phyloP scores from a whole-genome alignment of 2,329 filamentous ascomycete genomes.

The Penicillium psychrosexuale region DNA sequence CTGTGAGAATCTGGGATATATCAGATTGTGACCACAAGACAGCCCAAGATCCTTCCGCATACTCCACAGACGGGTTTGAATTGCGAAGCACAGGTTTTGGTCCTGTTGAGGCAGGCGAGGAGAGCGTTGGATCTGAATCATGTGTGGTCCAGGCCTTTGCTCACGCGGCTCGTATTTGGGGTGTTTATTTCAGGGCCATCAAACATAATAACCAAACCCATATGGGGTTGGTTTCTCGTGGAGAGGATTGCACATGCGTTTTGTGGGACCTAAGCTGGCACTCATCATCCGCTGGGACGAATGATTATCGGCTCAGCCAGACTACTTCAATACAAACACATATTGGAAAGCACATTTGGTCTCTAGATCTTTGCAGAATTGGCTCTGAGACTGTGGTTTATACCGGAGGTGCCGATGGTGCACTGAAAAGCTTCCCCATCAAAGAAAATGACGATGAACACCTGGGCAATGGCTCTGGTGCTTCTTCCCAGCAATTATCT shows the following conservation, averaged over 20 bases:
- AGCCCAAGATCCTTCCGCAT: constrained; percentile 32
- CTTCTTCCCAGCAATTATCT: neutral
- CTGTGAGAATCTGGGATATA: constrained; percentile 83
- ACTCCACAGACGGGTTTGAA: constrained; percentile 37
- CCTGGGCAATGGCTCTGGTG: neutral
- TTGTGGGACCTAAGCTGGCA: constrained; percentile 62
- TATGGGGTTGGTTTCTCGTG: constrained; percentile 68
- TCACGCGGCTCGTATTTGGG: constrained; percentile 87
- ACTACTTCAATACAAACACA: constrained; percentile 62
- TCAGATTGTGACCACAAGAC: constrained; percentile 49
- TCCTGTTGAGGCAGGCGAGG: constrained; percentile 33
- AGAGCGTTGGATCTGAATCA: constrained; percentile 41
- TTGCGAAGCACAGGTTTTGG: constrained; percentile 63
- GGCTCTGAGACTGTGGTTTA: constrained; percentile 49
- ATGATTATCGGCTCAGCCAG: constrained; percentile 36
- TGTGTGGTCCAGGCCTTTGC: constrained; percentile 74
- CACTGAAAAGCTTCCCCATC: constrained; percentile 43
- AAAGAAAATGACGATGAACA: constrained; percentile 8
- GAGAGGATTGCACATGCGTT: constrained; percentile 77
- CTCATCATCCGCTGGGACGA: constrained; percentile 7
- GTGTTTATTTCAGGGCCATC: constrained; percentile 62
- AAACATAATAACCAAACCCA: constrained; percentile 20
- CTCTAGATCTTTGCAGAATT: constrained; percentile 50
- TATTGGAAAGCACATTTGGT: constrained; percentile 88
- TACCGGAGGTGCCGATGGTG: constrained; percentile 83